These are phyloP conservation scores for Pseudocercospora fijiensis DNA, from an alignment of 2,329 filamentous ascomycete genomes.

Conservation along the genomic window DNA sequence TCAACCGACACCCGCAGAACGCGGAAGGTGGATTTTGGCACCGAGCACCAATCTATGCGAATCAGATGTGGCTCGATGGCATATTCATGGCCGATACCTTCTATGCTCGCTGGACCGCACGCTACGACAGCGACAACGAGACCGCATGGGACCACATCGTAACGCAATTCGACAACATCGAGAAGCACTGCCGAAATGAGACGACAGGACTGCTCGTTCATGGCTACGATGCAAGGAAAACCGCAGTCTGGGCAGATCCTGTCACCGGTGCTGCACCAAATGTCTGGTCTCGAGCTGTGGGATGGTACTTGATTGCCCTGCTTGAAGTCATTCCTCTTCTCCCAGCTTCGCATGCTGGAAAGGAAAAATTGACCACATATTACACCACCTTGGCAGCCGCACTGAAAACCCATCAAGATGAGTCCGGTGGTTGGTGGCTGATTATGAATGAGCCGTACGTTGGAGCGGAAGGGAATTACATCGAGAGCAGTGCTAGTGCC, in stretches of 20 bases:
- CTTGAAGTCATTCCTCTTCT: slow-evolving; percentile 48
- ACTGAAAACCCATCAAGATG: slow-evolving; percentile 49
- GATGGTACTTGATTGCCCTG: slow-evolving; percentile 56
- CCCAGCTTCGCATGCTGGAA: slow-evolving; percentile 38
- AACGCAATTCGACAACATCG: slow-evolving; percentile 43
- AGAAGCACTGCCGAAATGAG: slow-evolving; percentile 46
- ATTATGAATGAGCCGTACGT: slow-evolving; percentile 56
- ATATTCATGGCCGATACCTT: slow-evolving; percentile 53
- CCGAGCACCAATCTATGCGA: slow-evolving; percentile 44
- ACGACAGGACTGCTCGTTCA: slow-evolving; percentile 52
- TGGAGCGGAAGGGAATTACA: slow-evolving; percentile 51
- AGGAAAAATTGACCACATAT: slow-evolving; percentile 39
- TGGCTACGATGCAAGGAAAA: slow-evolving; percentile 54
- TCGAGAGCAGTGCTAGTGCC: slow-evolving; percentile 59
- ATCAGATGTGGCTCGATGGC: slow-evolving; percentile 56
- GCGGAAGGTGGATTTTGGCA: slow-evolving; percentile 35
- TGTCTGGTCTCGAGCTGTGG: slow-evolving; percentile 55
- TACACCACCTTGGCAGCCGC: slow-evolving; percentile 44
- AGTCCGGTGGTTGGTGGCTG: slow-evolving; percentile 57
- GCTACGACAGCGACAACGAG: slow-evolving; percentile 22
- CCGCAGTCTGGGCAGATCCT: slow-evolving; percentile 54
- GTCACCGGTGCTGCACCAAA: slow-evolving; percentile 52
- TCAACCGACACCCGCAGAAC: slow-evolving; percentile 35
- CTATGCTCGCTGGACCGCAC: slow-evolving; percentile 36
- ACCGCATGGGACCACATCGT: slow-evolving; percentile 38